Percentiles rank a stretch among this genome's conserved stretches.
These are phyloP conservation scores for Albifimbria verrucaria DNA, from an alignment of 2,329 filamentous ascomycete genomes.

Conservation along the genomic window DNA sequence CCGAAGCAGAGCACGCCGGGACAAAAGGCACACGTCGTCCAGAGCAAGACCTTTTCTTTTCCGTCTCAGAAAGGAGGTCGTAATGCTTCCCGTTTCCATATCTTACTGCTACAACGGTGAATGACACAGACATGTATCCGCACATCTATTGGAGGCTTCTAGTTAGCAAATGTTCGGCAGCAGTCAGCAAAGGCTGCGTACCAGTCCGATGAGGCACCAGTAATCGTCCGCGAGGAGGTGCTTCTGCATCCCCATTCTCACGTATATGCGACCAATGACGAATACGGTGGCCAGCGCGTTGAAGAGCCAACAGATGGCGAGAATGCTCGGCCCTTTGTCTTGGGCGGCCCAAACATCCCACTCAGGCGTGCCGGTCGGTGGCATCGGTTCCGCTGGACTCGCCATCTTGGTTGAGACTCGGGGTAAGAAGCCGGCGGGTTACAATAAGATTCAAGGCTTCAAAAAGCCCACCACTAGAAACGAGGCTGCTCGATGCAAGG, in stretches of 20 bases:
- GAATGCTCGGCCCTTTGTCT: slow-evolving; percentile 12
- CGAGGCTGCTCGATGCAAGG: neutral
- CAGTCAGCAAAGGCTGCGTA: neutral
- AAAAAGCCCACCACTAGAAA: too few relatives aligned
- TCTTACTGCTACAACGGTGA: slow-evolving; percentile 30
- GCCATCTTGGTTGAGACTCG: neutral
- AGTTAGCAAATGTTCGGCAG: neutral
- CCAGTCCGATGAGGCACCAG: slow-evolving; percentile 9
- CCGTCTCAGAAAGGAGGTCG: slow-evolving; percentile 20
- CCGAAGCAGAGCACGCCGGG: slow-evolving; percentile 36
- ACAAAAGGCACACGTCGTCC: slow-evolving; percentile 32
- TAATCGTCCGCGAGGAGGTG: slow-evolving; percentile 12
- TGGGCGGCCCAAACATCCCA: neutral
- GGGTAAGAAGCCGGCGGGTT: too few relatives aligned
- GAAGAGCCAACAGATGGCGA: slow-evolving; percentile 8
- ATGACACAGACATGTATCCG: slow-evolving; percentile 28
- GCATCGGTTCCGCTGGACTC: neutral
- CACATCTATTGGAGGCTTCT: slow-evolving; percentile 19
- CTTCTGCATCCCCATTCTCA: slow-evolving; percentile 12
- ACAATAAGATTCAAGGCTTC: too few relatives aligned
- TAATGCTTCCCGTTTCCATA: slow-evolving; percentile 38
- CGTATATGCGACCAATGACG: slow-evolving; percentile 10
- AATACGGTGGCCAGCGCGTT: slow-evolving; percentile 11
- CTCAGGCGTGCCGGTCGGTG: neutral
- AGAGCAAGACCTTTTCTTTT: slow-evolving; percentile 30